These are phyloP conservation scores for Davidsoniella virescens DNA, from an alignment of 2,329 filamentous ascomycete genomes.

Conservation along the genomic window DNA sequence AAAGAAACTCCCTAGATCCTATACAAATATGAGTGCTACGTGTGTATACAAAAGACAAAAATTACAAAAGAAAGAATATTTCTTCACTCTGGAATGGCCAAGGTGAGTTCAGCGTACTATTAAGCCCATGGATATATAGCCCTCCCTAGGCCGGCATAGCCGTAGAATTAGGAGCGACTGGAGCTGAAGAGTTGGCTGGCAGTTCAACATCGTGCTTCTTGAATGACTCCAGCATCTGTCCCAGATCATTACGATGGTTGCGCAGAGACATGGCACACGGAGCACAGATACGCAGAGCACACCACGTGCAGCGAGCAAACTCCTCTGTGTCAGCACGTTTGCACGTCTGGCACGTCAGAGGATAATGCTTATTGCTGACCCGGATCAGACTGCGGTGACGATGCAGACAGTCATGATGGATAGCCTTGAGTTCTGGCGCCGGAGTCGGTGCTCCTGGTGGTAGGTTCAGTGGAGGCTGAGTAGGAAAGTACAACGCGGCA, in stretches of 20 bases:
- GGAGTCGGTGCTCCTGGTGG: constrained; percentile 22
- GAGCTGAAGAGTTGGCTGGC: neutral
- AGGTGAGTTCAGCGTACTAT: no score
- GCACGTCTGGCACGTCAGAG: constrained; percentile 38
- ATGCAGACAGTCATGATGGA: constrained; percentile 31
- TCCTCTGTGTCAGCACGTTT: constrained; percentile 21
- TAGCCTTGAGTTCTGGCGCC: constrained; percentile 28
- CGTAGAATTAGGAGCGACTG: no score
- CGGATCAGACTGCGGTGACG: constrained; percentile 32
- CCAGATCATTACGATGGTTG: constrained; percentile 27
- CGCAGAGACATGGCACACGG: constrained; percentile 29
- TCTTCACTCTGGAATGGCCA: no score
- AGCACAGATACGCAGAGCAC: constrained; percentile 35
- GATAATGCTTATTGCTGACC: constrained; percentile 31
- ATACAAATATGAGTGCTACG: no score
- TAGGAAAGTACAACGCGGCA: constrained; percentile 24
- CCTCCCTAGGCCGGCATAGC: no score
- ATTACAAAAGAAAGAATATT: no score
- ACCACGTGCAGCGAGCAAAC: constrained; percentile 33
- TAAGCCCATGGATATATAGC: no score
- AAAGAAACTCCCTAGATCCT: no score
- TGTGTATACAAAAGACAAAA: no score
- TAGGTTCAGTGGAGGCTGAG: neutral
- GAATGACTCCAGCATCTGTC: constrained; percentile 23
- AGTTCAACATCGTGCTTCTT: neutral